Conservation (phyloP, 352 stramenopile species). For the Phytophthora tentaculata region DNA sequence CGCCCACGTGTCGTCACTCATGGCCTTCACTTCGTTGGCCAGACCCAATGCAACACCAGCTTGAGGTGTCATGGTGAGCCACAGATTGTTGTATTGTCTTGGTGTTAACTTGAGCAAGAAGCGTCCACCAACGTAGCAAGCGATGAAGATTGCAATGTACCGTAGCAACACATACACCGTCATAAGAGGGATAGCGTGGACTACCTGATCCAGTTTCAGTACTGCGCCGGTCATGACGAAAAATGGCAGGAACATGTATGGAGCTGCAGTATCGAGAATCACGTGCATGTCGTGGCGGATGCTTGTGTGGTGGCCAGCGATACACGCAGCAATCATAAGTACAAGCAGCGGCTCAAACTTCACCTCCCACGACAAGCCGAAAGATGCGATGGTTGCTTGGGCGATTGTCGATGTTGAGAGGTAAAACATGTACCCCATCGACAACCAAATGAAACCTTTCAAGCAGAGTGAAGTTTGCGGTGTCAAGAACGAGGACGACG, state of each 20-base stretch:
- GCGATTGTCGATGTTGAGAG: constrained; percentile 55
- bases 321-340: constrained; percentile 70
- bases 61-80: constrained; percentile 76
- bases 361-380: constrained; percentile 66
- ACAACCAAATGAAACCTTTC: constrained; percentile 75
- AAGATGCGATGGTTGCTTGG: constrained; percentile 49
- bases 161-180: constrained; percentile 64
- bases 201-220: constrained; percentile 73
- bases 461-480: constrained; percentile 38
- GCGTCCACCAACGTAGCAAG: constrained; percentile 64
- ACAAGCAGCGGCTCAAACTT: constrained; percentile 74
- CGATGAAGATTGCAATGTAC: constrained; percentile 71
- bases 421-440: constrained; percentile 70
- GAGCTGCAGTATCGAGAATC: constrained; percentile 66
- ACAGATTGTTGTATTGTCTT: constrained; percentile 78
- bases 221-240: constrained; percentile 78
- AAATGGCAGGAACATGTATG: constrained; percentile 78
- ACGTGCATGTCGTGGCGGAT: constrained; percentile 82
- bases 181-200: constrained; percentile 68
- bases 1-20: constrained; percentile 61
- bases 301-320: constrained; percentile 61
- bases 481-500: constrained; percentile 10
- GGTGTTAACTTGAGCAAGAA: constrained; percentile 67
- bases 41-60: constrained; percentile 67
- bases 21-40: constrained; percentile 62